A percentile compares a stretch with the other conserved stretches of the same genome.
phyloP scores from a whole-genome alignment of 108 stramenopile species.

The Cylindrotheca fusiformis region DNA sequence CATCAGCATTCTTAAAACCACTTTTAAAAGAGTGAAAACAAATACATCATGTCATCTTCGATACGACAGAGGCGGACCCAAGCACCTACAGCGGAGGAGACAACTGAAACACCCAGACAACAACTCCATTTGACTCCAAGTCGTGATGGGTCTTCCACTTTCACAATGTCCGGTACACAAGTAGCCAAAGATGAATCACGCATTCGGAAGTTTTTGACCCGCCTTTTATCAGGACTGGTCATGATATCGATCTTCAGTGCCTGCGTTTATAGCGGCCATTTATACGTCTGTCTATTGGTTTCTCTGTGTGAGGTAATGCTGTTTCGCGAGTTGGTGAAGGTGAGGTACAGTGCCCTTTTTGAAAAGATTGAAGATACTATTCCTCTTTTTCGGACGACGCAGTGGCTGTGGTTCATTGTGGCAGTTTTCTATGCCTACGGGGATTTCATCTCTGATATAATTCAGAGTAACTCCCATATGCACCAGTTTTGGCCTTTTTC shows the following conservation, averaged over 20 bases:
- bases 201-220: conserved; percentile 45
- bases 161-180: conserved; percentile 20
- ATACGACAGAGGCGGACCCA: neutral
- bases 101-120: neutral
- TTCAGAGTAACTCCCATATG: conserved; percentile 62
- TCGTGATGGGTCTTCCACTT: neutral
- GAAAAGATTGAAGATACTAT: conserved; percentile 79
- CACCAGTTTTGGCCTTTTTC: conserved; percentile 59
- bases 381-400: conserved; percentile 95
- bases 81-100: neutral
- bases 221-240: conserved; percentile 41
- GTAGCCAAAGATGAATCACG: conserved; percentile 55
- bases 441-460: conserved; percentile 66
- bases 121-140: neutral
- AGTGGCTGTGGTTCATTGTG: conserved; percentile 96
- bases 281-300: conserved; percentile 82
- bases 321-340: conserved; percentile 95
- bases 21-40: too few species aligned
- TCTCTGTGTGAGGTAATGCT: conserved; percentile 69
- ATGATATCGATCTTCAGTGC: conserved; percentile 57
- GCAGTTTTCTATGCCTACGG: conserved; percentile 91
- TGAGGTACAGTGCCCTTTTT: conserved; percentile 85
- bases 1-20: too few species aligned
- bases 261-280: conserved; percentile 69
- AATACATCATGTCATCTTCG: too few species aligned